Evolutionary conservation across 768 basidiomycete species (phyloP).

Genomic region (Clavulina sp.): DNA sequence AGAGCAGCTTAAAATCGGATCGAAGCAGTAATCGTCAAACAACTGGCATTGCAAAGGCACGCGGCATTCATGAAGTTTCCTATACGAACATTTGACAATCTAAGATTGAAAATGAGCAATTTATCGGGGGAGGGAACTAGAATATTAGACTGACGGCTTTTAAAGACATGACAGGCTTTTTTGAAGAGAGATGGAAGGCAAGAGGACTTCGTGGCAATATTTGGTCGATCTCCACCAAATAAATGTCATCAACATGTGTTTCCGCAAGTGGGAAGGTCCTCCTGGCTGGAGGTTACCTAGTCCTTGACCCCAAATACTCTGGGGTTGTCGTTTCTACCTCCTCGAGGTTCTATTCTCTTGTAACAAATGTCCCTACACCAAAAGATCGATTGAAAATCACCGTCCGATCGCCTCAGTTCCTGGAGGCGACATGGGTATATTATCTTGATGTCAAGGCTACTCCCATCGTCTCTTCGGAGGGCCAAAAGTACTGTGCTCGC

Average conservation of each 20-base stretch:
- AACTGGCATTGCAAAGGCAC: background rate
- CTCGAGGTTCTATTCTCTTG: constrained; percentile 79
- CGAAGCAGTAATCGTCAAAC: background rate
- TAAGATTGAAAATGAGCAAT: background rate
- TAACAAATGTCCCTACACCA: constrained; percentile 15
- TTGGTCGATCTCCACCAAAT: background rate
- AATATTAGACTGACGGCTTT: constrained; percentile 1
- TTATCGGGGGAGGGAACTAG: background rate
- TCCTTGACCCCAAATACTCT: constrained; percentile 71
- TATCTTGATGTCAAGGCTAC: constrained; percentile 19
- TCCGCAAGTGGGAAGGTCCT: constrained; percentile 94
- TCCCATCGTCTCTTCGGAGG: constrained; percentile 12
- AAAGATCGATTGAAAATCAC: constrained; percentile 36
- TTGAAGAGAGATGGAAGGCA: too few relatives aligned
- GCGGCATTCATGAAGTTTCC: background rate
- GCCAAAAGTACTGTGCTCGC: background rate
- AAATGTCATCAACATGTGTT: constrained; percentile 20
- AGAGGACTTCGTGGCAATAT: background rate
- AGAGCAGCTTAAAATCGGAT: constrained; percentile 43
- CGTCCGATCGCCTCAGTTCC: constrained; percentile 84
- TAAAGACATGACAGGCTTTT: constrained; percentile 5
- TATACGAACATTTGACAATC: background rate
- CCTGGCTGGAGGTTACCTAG: constrained; percentile 90
- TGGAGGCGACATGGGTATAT: constrained; percentile 65
- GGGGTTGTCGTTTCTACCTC: constrained; percentile 86